phyloP scores from a whole-genome alignment of 257 asterid species.

The Ehretia macrophylla region DNA sequence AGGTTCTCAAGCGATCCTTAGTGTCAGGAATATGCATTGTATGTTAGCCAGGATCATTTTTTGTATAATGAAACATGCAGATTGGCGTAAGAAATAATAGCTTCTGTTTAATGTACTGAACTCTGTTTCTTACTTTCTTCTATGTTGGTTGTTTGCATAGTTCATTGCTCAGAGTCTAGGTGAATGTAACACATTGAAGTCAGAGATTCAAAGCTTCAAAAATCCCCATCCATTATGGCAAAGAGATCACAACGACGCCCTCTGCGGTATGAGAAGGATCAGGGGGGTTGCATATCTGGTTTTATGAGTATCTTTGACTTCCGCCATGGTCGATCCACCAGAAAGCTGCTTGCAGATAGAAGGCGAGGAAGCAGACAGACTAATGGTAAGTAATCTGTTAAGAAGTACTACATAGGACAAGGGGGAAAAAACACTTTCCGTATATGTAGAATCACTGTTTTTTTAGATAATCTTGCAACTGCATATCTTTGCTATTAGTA shows the following conservation, averaged over 20 bases:
- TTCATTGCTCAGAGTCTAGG: slow-evolving; percentile 13
- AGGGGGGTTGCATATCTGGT: slow-evolving; percentile 78
- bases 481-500: no score
- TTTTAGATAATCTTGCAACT: not conserved
- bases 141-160: slow-evolving; percentile 16
- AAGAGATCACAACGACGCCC: slow-evolving; percentile 62
- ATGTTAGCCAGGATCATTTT: not conserved
- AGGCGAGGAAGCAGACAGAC: slow-evolving; percentile 39
- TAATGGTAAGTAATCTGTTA: slow-evolving; percentile 42
- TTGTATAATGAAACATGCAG: no score
- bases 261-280: slow-evolving; percentile 57
- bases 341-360: slow-evolving; percentile 68
- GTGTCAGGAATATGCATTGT: no score
- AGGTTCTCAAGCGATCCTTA: no score
- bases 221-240: slow-evolving; percentile 41
- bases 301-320: slow-evolving; percentile 76
- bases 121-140: not conserved
- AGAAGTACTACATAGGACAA: not conserved
- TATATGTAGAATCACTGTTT: not conserved
- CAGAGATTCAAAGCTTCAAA: slow-evolving; percentile 3
- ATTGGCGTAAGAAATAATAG: not conserved
- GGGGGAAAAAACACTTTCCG: not conserved
- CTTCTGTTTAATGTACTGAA: not conserved
- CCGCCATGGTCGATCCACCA: slow-evolving; percentile 68
- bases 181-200: slow-evolving; percentile 22